Evolutionary conservation across 2,329 filamentous ascomycete species (phyloP).

Genomic region (Colletotrichum sp.): DNA sequence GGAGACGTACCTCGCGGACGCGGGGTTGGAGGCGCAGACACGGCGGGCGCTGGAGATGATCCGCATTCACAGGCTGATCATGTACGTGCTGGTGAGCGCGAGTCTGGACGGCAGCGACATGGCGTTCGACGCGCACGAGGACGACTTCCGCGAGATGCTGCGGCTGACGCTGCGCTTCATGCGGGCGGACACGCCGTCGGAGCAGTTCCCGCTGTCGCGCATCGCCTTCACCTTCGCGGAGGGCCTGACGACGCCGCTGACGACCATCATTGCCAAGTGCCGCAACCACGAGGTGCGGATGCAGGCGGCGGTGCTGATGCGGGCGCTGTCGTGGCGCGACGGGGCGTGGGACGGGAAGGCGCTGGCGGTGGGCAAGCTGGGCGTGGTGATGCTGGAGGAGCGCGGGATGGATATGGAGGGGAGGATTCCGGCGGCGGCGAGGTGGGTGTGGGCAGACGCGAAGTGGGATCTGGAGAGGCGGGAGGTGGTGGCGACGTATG

Average conservation of each 20-base stretch:
- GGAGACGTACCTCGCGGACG: not conserved
- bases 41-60: slow-evolving; percentile 15
- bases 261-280: slow-evolving; percentile 19
- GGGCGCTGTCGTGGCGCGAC: slow-evolving; percentile 19
- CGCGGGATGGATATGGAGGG: slow-evolving; percentile 14
- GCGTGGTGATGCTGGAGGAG: slow-evolving; percentile 22
- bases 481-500: slow-evolving; percentile 11
- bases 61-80: slow-evolving; percentile 6
- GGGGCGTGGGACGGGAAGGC: slow-evolving; percentile 18
- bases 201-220: not conserved
- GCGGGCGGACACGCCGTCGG: not conserved
- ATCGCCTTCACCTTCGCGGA: slow-evolving; percentile 11
- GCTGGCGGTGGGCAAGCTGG: slow-evolving; percentile 16
- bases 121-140: slow-evolving; percentile 18
- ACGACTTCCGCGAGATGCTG: slow-evolving; percentile 18
- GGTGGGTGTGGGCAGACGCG: slow-evolving; percentile 19
- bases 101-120: slow-evolving; percentile 21
- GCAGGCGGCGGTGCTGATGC: slow-evolving; percentile 11
- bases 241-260: slow-evolving; percentile 20
- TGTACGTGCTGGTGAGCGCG: slow-evolving; percentile 10
- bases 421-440: slow-evolving; percentile 5
- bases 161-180: slow-evolving; percentile 6
- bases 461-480: slow-evolving; percentile 17
- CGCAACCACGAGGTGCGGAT: slow-evolving; percentile 20
- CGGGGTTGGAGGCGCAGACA: not conserved